phyloP scores from a whole-genome alignment of 75 land plant genomes.

The Picea glauca region DNA sequence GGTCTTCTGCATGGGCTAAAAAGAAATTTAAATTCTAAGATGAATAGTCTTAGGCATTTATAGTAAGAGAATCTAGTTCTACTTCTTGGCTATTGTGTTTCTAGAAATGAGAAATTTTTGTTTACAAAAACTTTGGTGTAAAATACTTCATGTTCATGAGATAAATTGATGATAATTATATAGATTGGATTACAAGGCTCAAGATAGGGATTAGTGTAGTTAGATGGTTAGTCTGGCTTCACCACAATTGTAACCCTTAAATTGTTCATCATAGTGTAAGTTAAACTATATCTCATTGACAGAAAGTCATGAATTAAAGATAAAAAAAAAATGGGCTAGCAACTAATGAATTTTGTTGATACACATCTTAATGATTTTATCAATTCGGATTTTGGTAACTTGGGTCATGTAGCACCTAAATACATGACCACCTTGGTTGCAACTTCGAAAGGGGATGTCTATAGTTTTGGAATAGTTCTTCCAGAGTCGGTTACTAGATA shows the following conservation, averaged over 20 bases:
- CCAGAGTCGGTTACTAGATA: slow-evolving; percentile 76
- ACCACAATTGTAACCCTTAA: slow-evolving; percentile 78
- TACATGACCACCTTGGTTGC: slow-evolving; percentile 71
- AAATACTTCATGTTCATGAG: slow-evolving; percentile 22
- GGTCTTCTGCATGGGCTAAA: slow-evolving; percentile 58
- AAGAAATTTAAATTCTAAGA: slow-evolving; percentile 67
- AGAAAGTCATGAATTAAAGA: slow-evolving; percentile 68
- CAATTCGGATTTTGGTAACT: slow-evolving; percentile 73
- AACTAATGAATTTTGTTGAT: slow-evolving; percentile 43
- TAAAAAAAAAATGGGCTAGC: slow-evolving; percentile 76
- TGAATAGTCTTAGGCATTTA: slow-evolving; percentile 63
- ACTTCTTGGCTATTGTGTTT: slow-evolving; percentile 77
- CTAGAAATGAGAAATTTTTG: slow-evolving; percentile 74
- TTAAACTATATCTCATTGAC: slow-evolving; percentile 59
- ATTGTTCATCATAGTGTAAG: slow-evolving; percentile 66
- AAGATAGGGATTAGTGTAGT: slow-evolving; percentile 72
- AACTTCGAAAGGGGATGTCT: slow-evolving; percentile 77
- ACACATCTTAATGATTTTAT: slow-evolving; percentile 49
- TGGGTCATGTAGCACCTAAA: slow-evolving; percentile 83
- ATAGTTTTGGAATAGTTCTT: slow-evolving; percentile 84
- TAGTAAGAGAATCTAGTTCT: slow-evolving; percentile 85
- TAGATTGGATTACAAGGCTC: slow-evolving; percentile 25
- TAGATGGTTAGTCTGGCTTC: slow-evolving; percentile 87
- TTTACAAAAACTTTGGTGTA: slow-evolving; percentile 37
- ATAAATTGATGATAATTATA: not conserved